phyloP scores from a whole-genome alignment of 768 basidiomycete genomes.

The Rhodotorula taiwanensis region DNA sequence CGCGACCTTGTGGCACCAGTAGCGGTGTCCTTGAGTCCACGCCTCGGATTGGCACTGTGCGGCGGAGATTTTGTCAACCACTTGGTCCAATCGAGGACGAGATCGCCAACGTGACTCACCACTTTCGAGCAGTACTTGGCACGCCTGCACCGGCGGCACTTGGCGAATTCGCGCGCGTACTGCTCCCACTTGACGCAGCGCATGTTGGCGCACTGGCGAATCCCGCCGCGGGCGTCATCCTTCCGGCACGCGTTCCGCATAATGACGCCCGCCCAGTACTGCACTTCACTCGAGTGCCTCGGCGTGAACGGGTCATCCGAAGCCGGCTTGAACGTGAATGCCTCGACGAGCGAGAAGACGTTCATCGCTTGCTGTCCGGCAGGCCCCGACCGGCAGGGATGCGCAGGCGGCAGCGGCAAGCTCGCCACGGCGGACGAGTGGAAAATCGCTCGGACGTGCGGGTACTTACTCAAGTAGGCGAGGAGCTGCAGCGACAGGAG shows the following conservation, averaged over 20 bases:
- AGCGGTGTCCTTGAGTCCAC: constrained; percentile 92
- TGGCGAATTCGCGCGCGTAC: constrained; percentile 89
- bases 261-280: constrained; percentile 99
- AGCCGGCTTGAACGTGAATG: constrained; percentile 83
- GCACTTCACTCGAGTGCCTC: constrained; percentile 77
- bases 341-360: constrained; percentile 86
- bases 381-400: constrained; percentile 11
- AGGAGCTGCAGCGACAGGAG: constrained; percentile 82
- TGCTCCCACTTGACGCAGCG: constrained; percentile 90
- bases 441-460: constrained; percentile 91
- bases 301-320: constrained; percentile 67
- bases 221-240: constrained; percentile 85
- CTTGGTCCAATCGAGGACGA: no score
- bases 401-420: constrained; percentile 14
- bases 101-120: constrained; percentile 50
- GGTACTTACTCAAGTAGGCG: constrained; percentile 95
- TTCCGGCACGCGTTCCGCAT: constrained; percentile 99
- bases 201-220: constrained; percentile 98
- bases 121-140: constrained; percentile 96
- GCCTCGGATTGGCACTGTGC: constrained; percentile 75
- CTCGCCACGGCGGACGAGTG: constrained; percentile 47
- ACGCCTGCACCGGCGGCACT: constrained; percentile 89
- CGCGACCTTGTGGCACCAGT: constrained; percentile 44
- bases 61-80: not conserved
- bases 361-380: constrained; percentile 49